A percentile compares a stretch with the other conserved stretches of the same genome.
phyloP scores from a whole-genome alignment of 306 rosid genomes.

The Cajanus cajan region DNA sequence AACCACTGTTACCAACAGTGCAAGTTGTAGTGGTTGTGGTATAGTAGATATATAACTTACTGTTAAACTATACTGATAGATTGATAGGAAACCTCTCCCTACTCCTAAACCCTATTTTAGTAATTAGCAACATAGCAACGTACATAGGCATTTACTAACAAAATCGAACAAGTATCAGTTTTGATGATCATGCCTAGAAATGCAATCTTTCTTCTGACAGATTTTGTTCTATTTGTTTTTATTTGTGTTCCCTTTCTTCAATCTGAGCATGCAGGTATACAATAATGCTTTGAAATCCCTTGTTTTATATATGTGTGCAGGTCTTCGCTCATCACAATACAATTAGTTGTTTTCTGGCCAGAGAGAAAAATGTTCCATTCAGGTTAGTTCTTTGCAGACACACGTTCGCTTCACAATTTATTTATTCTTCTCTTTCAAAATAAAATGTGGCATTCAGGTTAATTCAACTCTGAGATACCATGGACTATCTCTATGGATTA shows the following conservation, averaged over 20 bases:
- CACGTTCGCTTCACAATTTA: not conserved
- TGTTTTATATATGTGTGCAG: not conserved
- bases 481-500: too few species aligned
- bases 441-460: too few species aligned
- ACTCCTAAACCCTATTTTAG: not conserved
- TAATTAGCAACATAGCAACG: not conserved
- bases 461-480: too few species aligned
- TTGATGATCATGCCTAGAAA: not conserved
- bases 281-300: not conserved
- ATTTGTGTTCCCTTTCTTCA: constrained; percentile 12
- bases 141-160: not conserved
- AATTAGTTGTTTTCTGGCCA: not conserved
- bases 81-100: not conserved
- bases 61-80: not conserved
- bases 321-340: not conserved
- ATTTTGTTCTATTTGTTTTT: not conserved
- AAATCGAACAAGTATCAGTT: not conserved
- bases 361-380: not conserved
- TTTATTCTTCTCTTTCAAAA: not conserved
- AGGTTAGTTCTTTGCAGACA: not conserved
- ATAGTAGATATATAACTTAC: not conserved
- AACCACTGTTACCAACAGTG: not conserved
- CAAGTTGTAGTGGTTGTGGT: not conserved
- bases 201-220: not conserved
- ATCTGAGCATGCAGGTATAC: not conserved